phyloP scores from a whole-genome alignment of 2,329 filamentous ascomycete genomes.

The Stachybotrys chlorohalonatus region DNA sequence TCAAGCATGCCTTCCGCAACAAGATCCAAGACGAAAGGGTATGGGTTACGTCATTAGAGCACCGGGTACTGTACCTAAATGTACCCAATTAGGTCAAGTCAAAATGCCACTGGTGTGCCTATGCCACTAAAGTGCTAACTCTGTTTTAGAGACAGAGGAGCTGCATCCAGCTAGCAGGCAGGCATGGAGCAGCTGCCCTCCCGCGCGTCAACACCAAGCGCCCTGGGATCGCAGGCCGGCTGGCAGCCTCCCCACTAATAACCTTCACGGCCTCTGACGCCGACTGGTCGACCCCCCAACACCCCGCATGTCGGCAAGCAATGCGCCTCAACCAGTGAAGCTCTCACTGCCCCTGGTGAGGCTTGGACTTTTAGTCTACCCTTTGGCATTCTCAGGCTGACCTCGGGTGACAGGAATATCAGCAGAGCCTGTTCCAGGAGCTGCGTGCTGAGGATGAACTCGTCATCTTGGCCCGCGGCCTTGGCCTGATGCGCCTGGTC shows the following conservation, averaged over 20 bases:
- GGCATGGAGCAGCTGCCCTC: too few species aligned
- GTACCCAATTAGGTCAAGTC: too few species aligned
- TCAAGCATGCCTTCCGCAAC: too few species aligned
- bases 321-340: constrained; percentile 62
- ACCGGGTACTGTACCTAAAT: too few species aligned
- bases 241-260: neutral
- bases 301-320: constrained; percentile 40
- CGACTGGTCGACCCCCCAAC: constrained; percentile 2
- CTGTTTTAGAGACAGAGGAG: too few species aligned
- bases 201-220: neutral
- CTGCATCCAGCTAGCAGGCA: neutral
- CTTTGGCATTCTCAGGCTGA: constrained; percentile 5
- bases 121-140: too few species aligned
- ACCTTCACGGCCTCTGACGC: neutral
- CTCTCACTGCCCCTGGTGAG: constrained; percentile 57
- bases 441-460: constrained; percentile 87
- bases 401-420: constrained; percentile 57
- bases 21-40: too few species aligned
- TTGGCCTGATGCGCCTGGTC: constrained; percentile 83
- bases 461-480: constrained; percentile 80
- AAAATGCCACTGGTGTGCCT: too few species aligned
- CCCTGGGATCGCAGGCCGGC: neutral
- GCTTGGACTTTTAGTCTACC: neutral
- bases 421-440: constrained; percentile 90
- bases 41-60: too few species aligned